phyloP scores from a whole-genome alignment of 441 rosid genomes.

The Viola pubescens region DNA sequence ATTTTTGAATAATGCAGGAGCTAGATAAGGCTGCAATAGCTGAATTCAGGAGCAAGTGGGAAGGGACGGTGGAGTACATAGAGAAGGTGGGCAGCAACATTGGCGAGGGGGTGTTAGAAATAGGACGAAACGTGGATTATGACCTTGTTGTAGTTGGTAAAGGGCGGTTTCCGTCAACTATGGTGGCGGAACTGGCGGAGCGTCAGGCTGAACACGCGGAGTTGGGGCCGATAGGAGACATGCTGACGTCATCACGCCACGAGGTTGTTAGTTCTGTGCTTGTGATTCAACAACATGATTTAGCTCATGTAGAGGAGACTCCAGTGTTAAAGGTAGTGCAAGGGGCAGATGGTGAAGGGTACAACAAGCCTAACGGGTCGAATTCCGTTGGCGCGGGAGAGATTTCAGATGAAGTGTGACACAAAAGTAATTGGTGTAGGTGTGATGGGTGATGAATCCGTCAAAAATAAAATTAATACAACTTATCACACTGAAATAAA shows the following conservation, averaged over 20 bases:
- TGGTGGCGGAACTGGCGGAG: constrained; percentile 13
- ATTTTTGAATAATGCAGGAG: constrained; percentile 16
- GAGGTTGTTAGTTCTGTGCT: constrained; percentile 22
- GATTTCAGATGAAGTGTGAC: background rate
- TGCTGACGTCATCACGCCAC: constrained; percentile 26
- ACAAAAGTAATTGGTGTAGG: background rate
- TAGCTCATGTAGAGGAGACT: constrained; percentile 5
- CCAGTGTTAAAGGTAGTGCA: constrained; percentile 2
- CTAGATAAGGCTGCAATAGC: constrained; percentile 20
- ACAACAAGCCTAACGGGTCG: background rate
- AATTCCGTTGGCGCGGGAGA: background rate
- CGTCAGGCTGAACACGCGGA: constrained; percentile 20
- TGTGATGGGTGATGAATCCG: too few species aligned
- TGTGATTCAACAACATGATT: constrained; percentile 26
- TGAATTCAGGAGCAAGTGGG: constrained; percentile 21
- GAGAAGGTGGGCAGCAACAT: constrained; percentile 22
- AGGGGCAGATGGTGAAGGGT: background rate
- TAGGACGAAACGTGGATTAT: constrained; percentile 20
- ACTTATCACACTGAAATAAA: too few species aligned
- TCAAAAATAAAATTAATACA: too few species aligned
- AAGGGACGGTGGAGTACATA: constrained; percentile 15
- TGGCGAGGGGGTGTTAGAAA: constrained; percentile 12
- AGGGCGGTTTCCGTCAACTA: constrained; percentile 16
- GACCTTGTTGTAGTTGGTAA: constrained; percentile 33
- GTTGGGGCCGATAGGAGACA: constrained; percentile 27